Conservation (phyloP, 163 green algal genomes). For the Volvox carteri region DNA sequence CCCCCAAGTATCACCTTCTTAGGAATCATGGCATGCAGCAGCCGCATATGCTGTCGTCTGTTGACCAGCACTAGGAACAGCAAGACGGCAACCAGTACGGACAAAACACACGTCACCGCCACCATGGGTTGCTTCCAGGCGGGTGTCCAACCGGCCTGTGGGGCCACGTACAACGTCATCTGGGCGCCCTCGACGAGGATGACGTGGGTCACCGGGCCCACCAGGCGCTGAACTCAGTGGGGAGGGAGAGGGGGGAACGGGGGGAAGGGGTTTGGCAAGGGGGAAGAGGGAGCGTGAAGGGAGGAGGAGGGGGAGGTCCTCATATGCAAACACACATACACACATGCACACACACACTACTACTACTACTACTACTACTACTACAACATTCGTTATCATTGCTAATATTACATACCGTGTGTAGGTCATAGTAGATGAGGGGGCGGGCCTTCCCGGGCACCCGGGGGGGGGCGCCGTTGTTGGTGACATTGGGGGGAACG, state of each 20-base stretch:
- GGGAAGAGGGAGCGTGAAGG: no score
- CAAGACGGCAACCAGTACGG: not conserved
- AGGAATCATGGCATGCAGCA: conserved; percentile 55
- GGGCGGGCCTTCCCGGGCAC: conserved; percentile 3
- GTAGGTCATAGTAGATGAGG: conserved; percentile 49
- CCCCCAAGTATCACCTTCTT: conserved; percentile 56
- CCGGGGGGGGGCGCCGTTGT: not conserved
- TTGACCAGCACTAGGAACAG: conserved; percentile 51
- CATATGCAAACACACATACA: no score
- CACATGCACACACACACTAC: no score
- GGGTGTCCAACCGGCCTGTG: conserved; percentile 2
- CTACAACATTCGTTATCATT: no score
- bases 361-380: no score
- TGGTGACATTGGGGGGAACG: conserved; percentile 33
- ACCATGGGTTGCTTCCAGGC: conserved; percentile 13
- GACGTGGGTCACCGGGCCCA: not conserved
- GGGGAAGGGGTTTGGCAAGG: no score
- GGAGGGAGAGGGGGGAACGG: not conserved
- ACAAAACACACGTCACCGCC: conserved; percentile 30
- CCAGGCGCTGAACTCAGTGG: conserved; percentile 1
- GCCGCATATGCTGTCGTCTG: conserved; percentile 49
- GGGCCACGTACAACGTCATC: conserved; percentile 4
- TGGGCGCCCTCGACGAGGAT: not conserved
- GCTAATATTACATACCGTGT: conserved; percentile 3
- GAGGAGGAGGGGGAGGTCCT: no score